Percentiles rank a stretch among this genome's conserved stretches.
These are phyloP conservation scores for Zygoascus sp. DNA, from an alignment of 1,139 yeast genomes.

Conservation along the genomic window DNA sequence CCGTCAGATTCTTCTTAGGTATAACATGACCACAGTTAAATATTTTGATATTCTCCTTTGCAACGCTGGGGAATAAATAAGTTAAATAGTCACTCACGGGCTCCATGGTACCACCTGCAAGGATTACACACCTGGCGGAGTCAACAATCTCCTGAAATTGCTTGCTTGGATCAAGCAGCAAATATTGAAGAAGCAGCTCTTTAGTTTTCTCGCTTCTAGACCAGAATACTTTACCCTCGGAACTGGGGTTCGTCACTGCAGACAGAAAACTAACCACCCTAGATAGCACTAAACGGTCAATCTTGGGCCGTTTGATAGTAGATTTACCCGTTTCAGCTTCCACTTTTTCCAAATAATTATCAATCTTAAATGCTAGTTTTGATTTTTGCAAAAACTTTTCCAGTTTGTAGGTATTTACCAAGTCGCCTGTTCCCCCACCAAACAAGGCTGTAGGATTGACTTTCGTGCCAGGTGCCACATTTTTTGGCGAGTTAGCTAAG, in stretches of 20 bases:
- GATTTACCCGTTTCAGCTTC: constrained; percentile 19
- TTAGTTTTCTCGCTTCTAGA: constrained; percentile 37
- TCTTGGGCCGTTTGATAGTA: constrained; percentile 16
- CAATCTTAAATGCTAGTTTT: constrained; percentile 81
- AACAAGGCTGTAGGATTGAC: constrained; percentile 53
- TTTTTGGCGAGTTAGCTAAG: constrained; percentile 30
- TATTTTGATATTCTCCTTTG: constrained; percentile 38
- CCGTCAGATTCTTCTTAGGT: constrained; percentile 62
- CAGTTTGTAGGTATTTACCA: constrained; percentile 64
- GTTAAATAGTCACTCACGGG: constrained; percentile 69
- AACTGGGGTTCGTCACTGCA: constrained; percentile 66
- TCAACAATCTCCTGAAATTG: constrained; percentile 63
- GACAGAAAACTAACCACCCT: constrained; percentile 61
- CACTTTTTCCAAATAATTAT: constrained; percentile 55
- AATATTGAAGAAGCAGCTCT: constrained; percentile 50
- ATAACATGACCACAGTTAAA: constrained; percentile 85
- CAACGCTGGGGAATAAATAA: constrained; percentile 60
- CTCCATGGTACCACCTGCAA: constrained; percentile 98
- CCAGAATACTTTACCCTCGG: constrained; percentile 79
- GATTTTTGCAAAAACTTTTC: constrained; percentile 61
- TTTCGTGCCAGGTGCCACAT: constrained; percentile 48
- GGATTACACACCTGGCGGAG: constrained; percentile 62
- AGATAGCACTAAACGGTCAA: constrained; percentile 57
- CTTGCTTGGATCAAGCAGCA: constrained; percentile 76
- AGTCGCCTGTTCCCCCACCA: constrained; percentile 57